Conservation (phyloP, 2,329 filamentous ascomycete genomes). For the Leptographium lundbergii region DNA sequence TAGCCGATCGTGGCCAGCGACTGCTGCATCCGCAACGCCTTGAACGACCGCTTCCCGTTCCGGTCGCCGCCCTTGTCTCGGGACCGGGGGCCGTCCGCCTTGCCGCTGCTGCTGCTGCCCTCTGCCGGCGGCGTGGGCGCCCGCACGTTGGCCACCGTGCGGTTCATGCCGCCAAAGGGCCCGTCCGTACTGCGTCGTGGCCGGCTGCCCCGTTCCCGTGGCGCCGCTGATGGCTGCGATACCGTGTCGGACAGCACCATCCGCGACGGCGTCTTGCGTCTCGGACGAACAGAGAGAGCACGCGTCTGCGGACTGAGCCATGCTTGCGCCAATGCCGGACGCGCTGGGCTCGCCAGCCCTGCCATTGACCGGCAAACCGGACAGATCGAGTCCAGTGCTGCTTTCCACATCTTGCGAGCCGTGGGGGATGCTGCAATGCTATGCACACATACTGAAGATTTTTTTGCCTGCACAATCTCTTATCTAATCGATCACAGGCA, state of each 20-base stretch:
- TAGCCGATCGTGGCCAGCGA: constrained; percentile 68
- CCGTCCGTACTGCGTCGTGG: constrained; percentile 30
- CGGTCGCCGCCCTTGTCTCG: constrained; percentile 7
- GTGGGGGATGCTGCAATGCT: not conserved
- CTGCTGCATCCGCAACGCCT: constrained; percentile 90
- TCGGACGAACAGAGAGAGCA: constrained; percentile 2
- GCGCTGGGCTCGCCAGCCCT: not conserved
- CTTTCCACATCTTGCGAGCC: constrained; percentile 9
- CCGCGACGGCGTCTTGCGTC: constrained; percentile 29
- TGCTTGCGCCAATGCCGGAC: not conserved
- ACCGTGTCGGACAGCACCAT: constrained; percentile 47
- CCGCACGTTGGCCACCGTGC: constrained; percentile 33
- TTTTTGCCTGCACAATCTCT: not conserved
- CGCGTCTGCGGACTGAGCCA: constrained; percentile 5
- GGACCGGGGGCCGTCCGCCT: no score
- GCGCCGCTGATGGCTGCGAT: constrained; percentile 14
- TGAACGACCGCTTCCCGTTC: constrained; percentile 32
- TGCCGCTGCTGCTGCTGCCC: no score
- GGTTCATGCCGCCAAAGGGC: constrained; percentile 45
- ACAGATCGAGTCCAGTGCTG: constrained; percentile 8
- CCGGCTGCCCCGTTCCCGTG: constrained; percentile 15
- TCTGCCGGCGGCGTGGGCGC: constrained; percentile 12
- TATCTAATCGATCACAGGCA: not conserved
- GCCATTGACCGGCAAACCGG: constrained; percentile 10
- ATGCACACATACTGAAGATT: not conserved